phyloP scores from a whole-genome alignment of 139 green algal genomes.

The Chlamydomonas sphaeroides region DNA sequence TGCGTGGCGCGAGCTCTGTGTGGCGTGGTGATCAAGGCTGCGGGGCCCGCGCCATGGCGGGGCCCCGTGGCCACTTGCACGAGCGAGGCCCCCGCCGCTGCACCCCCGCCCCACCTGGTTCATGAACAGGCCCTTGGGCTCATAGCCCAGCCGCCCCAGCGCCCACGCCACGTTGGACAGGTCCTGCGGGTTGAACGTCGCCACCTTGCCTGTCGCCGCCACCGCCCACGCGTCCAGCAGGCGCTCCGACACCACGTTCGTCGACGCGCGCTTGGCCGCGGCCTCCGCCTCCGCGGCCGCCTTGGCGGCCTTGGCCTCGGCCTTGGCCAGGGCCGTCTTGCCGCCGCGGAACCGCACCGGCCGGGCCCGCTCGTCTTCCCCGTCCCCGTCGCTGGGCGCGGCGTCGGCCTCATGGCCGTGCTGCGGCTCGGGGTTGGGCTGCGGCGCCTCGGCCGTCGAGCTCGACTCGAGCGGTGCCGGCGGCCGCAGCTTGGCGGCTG shows the following conservation, averaged over 20 bases:
- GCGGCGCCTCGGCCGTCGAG: neutral
- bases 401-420: neutral
- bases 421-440: neutral
- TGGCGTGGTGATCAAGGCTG: no score
- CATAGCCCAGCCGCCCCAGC: slow-evolving; percentile 19
- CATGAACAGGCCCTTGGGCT: slow-evolving; percentile 16
- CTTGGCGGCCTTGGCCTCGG: neutral
- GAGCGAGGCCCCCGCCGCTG: no score
- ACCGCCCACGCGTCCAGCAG: slow-evolving; percentile 21
- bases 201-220: neutral
- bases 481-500: slow-evolving; percentile 17
- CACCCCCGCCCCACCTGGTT: neutral
- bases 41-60: no score
- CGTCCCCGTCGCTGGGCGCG: neutral
- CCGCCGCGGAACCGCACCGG: neutral
- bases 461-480: no score
- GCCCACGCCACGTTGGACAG: slow-evolving; percentile 32
- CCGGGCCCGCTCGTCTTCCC: neutral
- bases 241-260: neutral
- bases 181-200: slow-evolving; percentile 17
- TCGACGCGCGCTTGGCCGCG: neutral
- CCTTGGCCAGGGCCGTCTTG: neutral
- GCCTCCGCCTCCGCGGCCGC: neutral
- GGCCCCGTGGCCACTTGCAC: no score
- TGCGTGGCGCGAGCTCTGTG: no score